A percentile compares a stretch with the other conserved stretches of the same genome.
Conservation (phyloP, 2,329 filamentous ascomycete species). For the Aureobasidium musti region DNA sequence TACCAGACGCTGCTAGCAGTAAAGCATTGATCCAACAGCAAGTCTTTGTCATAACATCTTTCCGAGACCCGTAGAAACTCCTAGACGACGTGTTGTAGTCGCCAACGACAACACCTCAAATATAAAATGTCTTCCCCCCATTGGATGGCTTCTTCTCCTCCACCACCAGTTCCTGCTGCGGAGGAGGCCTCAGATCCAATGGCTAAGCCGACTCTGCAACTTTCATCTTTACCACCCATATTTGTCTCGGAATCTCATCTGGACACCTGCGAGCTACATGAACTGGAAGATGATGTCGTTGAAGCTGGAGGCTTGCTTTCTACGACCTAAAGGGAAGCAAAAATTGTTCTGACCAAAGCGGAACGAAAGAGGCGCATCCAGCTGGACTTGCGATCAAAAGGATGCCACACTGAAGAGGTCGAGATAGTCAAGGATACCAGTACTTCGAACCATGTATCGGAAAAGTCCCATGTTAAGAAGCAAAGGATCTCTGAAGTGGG, state of each 20-base stretch:
- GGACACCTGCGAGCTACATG: constrained; percentile 61
- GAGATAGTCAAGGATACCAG: constrained; percentile 40
- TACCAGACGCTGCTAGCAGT: neutral
- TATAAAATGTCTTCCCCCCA: constrained; percentile 14
- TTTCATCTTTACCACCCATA: constrained; percentile 60
- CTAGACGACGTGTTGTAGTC: neutral
- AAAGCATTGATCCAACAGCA: neutral
- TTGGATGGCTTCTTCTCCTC: constrained; percentile 23
- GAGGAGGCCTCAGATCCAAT: neutral
- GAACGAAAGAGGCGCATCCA: constrained; percentile 68
- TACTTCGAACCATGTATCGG: constrained; percentile 28
- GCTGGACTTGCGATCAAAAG: constrained; percentile 73
- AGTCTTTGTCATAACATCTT: neutral
- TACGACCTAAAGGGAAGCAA: constrained; percentile 70
- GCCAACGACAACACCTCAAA: neutral
- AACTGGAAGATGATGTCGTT: constrained; percentile 65
- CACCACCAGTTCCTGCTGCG: neutral
- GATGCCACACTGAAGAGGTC: constrained; percentile 60
- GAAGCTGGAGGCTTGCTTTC: constrained; percentile 61
- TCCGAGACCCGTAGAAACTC: neutral
- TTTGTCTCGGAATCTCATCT: constrained; percentile 75
- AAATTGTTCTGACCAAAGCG: constrained; percentile 73
- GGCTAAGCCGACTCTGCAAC: constrained; percentile 39
- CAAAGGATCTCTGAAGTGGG: neutral
- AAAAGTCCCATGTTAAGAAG: neutral